Percentiles rank a stretch among this genome's conserved stretches.
phyloP scores from a whole-genome alignment of 495 filamentous ascomycete genomes.

The Acidiella bohemica region DNA sequence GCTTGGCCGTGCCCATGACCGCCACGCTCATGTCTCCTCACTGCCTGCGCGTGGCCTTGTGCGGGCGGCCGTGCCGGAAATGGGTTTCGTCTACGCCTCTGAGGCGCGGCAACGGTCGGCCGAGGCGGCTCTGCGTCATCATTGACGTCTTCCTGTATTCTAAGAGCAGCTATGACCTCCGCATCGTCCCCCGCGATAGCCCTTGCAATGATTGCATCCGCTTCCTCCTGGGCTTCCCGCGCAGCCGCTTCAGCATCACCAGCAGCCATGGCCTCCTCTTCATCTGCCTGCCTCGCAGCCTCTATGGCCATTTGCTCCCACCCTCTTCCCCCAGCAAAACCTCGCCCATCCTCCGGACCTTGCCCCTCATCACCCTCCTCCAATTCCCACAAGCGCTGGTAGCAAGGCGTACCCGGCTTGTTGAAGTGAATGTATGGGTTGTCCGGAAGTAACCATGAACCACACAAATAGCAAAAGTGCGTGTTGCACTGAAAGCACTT shows the following conservation, averaged over 20 bases:
- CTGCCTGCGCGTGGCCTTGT: conserved; percentile 3
- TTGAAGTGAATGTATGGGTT: conserved; percentile 92
- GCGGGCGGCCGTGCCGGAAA: conserved; percentile 9
- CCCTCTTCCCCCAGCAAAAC: conserved; percentile 35
- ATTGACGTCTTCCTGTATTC: conserved; percentile 9
- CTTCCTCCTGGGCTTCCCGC: not conserved
- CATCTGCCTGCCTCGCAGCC: conserved; percentile 12
- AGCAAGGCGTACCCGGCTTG: conserved; percentile 49
- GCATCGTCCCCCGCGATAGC: conserved; percentile 5
- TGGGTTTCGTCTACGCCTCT: conserved; percentile 5
- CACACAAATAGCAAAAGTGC: conserved; percentile 95
- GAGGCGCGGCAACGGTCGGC: not conserved
- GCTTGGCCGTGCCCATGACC: too few relatives aligned
- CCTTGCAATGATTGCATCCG: not conserved
- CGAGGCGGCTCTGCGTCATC: conserved; percentile 1
- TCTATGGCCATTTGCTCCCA: conserved; percentile 19
- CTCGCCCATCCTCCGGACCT: conserved; percentile 31
- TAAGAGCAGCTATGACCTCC: not conserved
- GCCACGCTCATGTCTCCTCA: conserved; percentile 14
- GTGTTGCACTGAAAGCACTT: conserved; percentile 76
- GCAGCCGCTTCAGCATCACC: conserved; percentile 9
- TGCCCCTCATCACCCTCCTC: conserved; percentile 67
- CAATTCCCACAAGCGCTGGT: conserved; percentile 77
- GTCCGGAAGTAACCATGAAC: conserved; percentile 59
- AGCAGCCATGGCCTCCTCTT: conserved; percentile 8